Conservation (phyloP, 345 rosid genomes). For the Moricandia arvensis region DNA sequence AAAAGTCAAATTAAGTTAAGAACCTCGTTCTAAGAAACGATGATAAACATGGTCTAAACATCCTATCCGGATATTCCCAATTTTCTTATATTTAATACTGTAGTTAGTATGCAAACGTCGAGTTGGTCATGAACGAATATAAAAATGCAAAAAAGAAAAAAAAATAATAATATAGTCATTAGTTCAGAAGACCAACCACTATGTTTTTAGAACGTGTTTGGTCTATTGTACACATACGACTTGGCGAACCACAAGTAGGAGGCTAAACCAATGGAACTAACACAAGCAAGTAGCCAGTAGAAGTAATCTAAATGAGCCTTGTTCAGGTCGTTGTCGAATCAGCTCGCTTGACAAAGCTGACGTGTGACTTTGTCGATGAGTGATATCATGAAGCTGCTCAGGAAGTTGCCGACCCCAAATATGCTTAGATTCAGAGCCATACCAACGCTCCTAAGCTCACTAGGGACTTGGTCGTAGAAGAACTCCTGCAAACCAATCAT, state of each 20-base stretch:
- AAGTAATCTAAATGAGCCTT: slow-evolving; percentile 57
- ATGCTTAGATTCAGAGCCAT: not conserved
- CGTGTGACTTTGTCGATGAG: not conserved
- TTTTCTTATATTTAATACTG: not conserved
- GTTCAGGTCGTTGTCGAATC: slow-evolving; percentile 20
- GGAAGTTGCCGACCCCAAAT: not conserved
- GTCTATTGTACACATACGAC: not conserved
- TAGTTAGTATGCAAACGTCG: not conserved
- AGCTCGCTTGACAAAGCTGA: not conserved
- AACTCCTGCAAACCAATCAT: not conserved
- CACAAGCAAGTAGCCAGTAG: slow-evolving; percentile 43
- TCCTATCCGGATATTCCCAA: not conserved
- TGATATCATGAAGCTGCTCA: not conserved
- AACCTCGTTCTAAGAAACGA: no score
- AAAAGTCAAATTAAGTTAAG: no score
- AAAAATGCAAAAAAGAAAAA: not conserved
- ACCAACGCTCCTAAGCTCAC: not conserved
- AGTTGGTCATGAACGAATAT: not conserved
- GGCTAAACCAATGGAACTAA: slow-evolving; percentile 16
- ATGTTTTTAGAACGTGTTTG: not conserved
- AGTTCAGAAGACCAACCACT: not conserved
- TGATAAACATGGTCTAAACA: no score
- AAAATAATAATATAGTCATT: not conserved
- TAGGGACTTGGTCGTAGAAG: not conserved
- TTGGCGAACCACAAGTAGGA: slow-evolving; percentile 35